These are phyloP conservation scores for Pseudogymnoascus verrucosus DNA, from an alignment of 2,329 filamentous ascomycete species.

Conservation along the genomic window DNA sequence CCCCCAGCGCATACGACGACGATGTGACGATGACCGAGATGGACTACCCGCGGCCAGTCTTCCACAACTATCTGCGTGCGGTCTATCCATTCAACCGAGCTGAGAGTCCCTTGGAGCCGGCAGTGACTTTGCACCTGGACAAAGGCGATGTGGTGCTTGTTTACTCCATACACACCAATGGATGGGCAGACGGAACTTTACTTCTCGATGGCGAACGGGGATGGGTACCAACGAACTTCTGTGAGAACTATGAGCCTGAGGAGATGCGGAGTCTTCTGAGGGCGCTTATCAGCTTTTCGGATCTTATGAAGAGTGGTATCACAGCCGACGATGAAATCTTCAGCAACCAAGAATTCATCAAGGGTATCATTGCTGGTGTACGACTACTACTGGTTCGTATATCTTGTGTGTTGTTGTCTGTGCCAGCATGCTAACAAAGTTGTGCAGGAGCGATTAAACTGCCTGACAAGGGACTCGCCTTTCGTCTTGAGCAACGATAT, in stretches of 20 bases:
- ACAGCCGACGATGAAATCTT: slow-evolving; percentile 72
- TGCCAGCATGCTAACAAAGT: slow-evolving; percentile 13
- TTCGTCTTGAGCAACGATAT: slow-evolving; percentile 68
- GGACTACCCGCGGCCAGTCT: slow-evolving; percentile 52
- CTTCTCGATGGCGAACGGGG: slow-evolving; percentile 78
- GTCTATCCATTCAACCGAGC: slow-evolving; percentile 83
- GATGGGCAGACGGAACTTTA: slow-evolving; percentile 94
- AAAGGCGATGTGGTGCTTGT: slow-evolving; percentile 89
- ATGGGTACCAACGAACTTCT: slow-evolving; percentile 98
- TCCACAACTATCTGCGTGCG: slow-evolving; percentile 90
- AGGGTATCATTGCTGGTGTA: slow-evolving; percentile 87
- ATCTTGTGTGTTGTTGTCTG: not conserved
- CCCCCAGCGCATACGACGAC: slow-evolving; percentile 56
- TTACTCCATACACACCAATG: slow-evolving; percentile 95
- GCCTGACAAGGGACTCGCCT: slow-evolving; percentile 71
- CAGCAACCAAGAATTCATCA: slow-evolving; percentile 86
- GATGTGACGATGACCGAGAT: slow-evolving; percentile 34
- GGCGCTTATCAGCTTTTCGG: slow-evolving; percentile 86
- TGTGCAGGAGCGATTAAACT: slow-evolving; percentile 73
- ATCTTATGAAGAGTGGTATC: slow-evolving; percentile 70
- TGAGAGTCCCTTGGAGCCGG: slow-evolving; percentile 66
- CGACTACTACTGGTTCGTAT: slow-evolving; percentile 73
- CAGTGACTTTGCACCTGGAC: slow-evolving; percentile 79
- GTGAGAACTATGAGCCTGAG: slow-evolving; percentile 85
- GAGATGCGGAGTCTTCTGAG: slow-evolving; percentile 79